Evolutionary conservation across 495 filamentous ascomycete species (phyloP), one percentile per base, ranked within the genome.

Genomic region (Penicillium cataractarum): DNA sequence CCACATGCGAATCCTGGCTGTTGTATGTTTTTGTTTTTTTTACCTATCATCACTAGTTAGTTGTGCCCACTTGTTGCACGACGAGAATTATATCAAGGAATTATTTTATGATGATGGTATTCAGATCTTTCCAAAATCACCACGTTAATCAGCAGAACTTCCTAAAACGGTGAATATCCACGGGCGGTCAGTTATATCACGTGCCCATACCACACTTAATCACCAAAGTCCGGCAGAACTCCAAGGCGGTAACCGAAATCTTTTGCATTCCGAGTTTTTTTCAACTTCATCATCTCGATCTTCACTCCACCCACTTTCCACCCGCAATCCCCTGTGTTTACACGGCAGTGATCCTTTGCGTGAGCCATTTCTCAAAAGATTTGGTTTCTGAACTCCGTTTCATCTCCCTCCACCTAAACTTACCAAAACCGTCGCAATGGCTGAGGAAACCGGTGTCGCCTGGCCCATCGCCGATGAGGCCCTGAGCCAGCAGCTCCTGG

Each of bases 401-500:
- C 44, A 46, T 46, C 42, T 46, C 24, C 55, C 24, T 40, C 55
- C 55, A 44, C 21, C 9, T 22, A 40, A 42, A 50, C 55, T 50
- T 44, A 50, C 51, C 29, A 46, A 31, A 24, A 52, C 58, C 40
- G 27, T 58, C 55, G 40, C 57, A 69, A 78, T 80, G 78, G 71
- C 78, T 66, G 78, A 70, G 65, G 73, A 80, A 58, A 74, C 53
- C 21, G 58, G 15, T 62, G 70, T 69, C 87, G 94, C 94, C 68
- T 97, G 92, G 90, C 94, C 94, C 65, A 79, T 96, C 71, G 94
- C 94, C 75, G 95, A 97, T 70, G 80, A 84, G 65, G 82, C 82
- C 57, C 84, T 97, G n/a, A 78, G 88, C 85, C 92, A 85, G 86
- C 90, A 71, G 35, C 86, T 96, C 58, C 83, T 97, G 37, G 92